Evolutionary conservation across 441 rosid genomes (phyloP).

Genomic region (Dalechampia spathulata): DNA sequence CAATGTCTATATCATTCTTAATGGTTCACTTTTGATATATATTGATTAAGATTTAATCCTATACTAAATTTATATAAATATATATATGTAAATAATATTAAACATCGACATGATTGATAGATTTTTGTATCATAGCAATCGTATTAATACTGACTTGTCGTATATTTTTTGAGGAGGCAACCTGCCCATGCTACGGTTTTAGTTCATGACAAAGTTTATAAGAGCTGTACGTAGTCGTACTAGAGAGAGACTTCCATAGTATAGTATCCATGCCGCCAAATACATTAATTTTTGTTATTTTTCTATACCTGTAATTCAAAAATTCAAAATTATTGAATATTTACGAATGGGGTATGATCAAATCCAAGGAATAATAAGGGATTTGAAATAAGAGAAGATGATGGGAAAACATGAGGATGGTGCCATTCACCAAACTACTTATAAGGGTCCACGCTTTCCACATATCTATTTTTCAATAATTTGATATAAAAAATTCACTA

Average conservation of each 20-base stretch:
- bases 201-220: neutral
- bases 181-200: neutral
- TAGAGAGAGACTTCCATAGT: conserved; percentile 12
- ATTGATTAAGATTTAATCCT: neutral
- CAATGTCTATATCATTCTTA: neutral
- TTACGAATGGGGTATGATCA: no score
- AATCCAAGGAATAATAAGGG: no score
- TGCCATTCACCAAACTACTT: neutral
- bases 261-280: no score
- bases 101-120: neutral
- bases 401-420: neutral
- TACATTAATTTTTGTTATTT: no score
- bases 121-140: neutral
- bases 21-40: neutral
- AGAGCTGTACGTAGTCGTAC: conserved; percentile 15
- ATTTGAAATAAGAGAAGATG: no score
- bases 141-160: neutral
- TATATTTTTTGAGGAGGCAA: neutral
- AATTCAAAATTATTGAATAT: no score
- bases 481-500: no score
- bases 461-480: no score
- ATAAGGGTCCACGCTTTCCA: no score
- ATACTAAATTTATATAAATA: neutral
- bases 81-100: neutral
- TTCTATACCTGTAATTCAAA: no score